Evolutionary conservation across 2,329 filamentous ascomycete genomes (phyloP).

Genomic region (Pseudogymnoascus sp.): DNA sequence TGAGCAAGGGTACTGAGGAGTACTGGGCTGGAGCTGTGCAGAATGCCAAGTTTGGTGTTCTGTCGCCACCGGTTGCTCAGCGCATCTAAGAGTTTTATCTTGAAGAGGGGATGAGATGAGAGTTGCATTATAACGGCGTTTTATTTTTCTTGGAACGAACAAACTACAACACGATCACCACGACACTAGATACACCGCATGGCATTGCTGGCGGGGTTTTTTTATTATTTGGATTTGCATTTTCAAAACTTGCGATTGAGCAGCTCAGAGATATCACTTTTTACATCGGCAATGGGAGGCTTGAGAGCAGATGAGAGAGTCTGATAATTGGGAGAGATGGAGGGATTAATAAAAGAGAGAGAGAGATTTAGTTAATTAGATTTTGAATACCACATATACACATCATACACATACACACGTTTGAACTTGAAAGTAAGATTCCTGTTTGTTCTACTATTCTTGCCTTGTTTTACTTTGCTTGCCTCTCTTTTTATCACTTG

Average conservation of each 20-base stretch:
- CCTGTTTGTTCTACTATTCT: not conserved
- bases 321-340: not conserved
- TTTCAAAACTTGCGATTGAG: not conserved
- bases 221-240: not conserved
- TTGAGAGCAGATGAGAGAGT: not conserved
- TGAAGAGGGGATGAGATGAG: not conserved
- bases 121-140: not conserved
- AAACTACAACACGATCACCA: not conserved
- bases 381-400: not conserved
- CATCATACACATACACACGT: not conserved
- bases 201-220: not conserved
- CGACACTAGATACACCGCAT: not conserved
- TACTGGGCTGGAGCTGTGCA: not conserved
- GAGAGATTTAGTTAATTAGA: constrained; percentile 2
- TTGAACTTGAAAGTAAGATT: not conserved
- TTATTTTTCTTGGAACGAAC: not conserved
- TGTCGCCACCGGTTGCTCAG: not conserved
- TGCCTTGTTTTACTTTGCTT: not conserved
- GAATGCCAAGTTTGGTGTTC: not conserved
- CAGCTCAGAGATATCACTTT: constrained; percentile 1
- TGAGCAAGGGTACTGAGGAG: not conserved
- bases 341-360: not conserved
- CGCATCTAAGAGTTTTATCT: not conserved
- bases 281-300: not conserved
- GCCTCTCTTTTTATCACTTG: not conserved